These are phyloP conservation scores for Diaporthe ilicicola DNA, from an alignment of 2,329 filamentous ascomycete genomes.

Conservation along the genomic window DNA sequence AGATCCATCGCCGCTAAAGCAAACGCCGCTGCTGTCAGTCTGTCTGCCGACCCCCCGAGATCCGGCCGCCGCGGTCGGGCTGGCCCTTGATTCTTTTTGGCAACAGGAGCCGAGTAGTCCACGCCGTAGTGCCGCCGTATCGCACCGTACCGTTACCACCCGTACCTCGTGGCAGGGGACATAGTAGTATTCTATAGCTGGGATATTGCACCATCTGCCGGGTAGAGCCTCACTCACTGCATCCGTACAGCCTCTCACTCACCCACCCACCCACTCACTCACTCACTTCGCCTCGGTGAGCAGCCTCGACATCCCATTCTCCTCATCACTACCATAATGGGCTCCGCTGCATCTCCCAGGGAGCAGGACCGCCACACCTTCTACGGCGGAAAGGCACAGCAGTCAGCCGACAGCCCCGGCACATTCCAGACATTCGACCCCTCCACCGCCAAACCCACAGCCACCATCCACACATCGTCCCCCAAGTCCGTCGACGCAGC, in stretches of 20 bases:
- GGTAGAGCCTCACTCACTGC: conserved; percentile 3
- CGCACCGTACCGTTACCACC: background rate
- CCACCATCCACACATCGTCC: conserved; percentile 77
- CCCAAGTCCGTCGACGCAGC: conserved; percentile 74
- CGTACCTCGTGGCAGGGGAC: background rate
- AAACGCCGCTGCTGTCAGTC: background rate
- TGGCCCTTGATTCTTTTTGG: conserved; percentile 3
- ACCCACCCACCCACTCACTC: background rate
- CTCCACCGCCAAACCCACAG: conserved; percentile 72
- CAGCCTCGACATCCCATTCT: background rate
- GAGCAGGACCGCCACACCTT: conserved; percentile 69
- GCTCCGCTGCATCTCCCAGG: conserved; percentile 19
- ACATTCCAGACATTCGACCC: conserved; percentile 80
- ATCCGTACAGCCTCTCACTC: background rate
- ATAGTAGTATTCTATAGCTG: background rate
- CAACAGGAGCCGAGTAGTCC: background rate
- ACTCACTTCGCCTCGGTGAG: background rate
- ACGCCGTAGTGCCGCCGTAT: background rate
- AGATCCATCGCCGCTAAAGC: conserved; percentile 16
- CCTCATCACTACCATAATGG: conserved; percentile 12
- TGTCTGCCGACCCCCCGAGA: conserved; percentile 21
- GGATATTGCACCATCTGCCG: background rate
- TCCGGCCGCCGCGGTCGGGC: background rate
- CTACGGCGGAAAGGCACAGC: conserved; percentile 76
- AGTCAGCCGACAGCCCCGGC: conserved; percentile 63